These are phyloP conservation scores for Nothophytophthora sp. DNA, from an alignment of 352 stramenopile species.

Conservation along the genomic window DNA sequence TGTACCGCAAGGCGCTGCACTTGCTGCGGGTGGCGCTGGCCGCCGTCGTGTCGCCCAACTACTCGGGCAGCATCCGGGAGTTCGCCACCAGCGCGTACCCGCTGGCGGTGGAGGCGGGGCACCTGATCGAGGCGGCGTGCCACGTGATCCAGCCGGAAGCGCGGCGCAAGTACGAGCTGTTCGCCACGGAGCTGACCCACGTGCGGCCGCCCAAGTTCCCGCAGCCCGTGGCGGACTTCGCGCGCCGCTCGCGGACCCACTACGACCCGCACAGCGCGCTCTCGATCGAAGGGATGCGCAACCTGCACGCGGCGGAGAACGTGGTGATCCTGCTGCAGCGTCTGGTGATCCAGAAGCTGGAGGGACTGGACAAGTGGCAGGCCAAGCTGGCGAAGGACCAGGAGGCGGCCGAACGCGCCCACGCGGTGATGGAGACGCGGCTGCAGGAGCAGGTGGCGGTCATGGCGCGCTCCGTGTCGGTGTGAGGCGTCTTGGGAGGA, in stretches of 20 bases:
- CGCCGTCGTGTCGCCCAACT: conserved; percentile 68
- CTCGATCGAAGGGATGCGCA: conserved; percentile 76
- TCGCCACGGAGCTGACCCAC: conserved; percentile 50
- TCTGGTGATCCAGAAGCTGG: conserved; percentile 81
- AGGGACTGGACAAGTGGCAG: conserved; percentile 81
- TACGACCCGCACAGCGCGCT: conserved; percentile 59
- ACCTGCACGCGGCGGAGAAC: conserved; percentile 78
- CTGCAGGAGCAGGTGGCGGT: conserved; percentile 73
- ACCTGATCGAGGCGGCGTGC: conserved; percentile 69
- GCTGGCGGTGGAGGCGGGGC: conserved; percentile 70
- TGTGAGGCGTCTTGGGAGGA: too few relatives aligned
- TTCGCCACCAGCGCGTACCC: conserved; percentile 77
- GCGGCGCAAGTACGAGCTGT: conserved; percentile 67
- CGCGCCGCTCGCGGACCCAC: conserved; percentile 45
- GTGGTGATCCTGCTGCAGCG: conserved; percentile 82
- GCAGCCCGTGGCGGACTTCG: conserved; percentile 61
- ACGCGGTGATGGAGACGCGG: conserved; percentile 60
- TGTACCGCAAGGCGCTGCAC: conserved; percentile 79
- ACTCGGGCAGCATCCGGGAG: conserved; percentile 71
- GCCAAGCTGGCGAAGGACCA: conserved; percentile 63
- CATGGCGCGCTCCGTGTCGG: conserved; percentile 58
- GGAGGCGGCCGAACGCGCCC: conserved; percentile 50
- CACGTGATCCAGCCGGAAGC: conserved; percentile 80
- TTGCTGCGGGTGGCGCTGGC: conserved; percentile 72
- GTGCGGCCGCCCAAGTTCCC: conserved; percentile 67